A percentile compares a stretch with the other conserved stretches of the same genome.
phyloP scores from a whole-genome alignment of 306 rosid genomes.

The Citrullus colocynthis region DNA sequence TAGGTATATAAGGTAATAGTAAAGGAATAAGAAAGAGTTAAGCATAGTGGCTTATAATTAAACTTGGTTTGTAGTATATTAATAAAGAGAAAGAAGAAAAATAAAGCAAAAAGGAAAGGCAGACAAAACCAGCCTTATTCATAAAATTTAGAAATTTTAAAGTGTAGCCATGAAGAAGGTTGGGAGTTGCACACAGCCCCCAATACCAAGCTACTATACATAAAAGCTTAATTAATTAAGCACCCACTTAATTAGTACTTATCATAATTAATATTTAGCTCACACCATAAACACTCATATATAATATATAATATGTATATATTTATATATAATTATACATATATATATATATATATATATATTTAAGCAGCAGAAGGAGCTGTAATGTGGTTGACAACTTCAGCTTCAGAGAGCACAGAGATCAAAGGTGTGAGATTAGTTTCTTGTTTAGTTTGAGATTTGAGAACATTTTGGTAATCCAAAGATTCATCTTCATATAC shows the following conservation, averaged over 20 bases:
- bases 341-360: background rate
- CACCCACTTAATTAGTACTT: background rate
- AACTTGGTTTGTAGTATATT: background rate
- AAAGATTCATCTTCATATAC: slow-evolving; percentile 29
- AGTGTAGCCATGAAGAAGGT: slow-evolving; percentile 7
- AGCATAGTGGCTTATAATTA: too few relatives aligned
- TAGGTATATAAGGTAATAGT: too few relatives aligned
- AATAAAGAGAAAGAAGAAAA: background rate
- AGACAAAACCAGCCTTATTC: slow-evolving; percentile 1
- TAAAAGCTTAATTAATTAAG: background rate
- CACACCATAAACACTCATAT: background rate
- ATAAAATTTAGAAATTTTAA: background rate
- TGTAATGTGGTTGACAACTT: slow-evolving; percentile 5
- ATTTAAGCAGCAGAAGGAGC: slow-evolving; percentile 25
- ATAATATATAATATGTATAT: background rate
- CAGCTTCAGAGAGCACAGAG: slow-evolving; percentile 9
- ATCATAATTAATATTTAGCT: background rate
- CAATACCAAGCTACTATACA: background rate
- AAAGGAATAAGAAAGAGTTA: too few relatives aligned
- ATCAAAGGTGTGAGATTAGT: slow-evolving; percentile 13
- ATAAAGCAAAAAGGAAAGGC: background rate
- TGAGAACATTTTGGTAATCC: slow-evolving; percentile 17
- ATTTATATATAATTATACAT: background rate
- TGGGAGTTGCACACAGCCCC: background rate
- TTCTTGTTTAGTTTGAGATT: background rate